Evolutionary conservation across 108 stramenopile species (phyloP).

Genomic region (Skeletonema costatum): DNA sequence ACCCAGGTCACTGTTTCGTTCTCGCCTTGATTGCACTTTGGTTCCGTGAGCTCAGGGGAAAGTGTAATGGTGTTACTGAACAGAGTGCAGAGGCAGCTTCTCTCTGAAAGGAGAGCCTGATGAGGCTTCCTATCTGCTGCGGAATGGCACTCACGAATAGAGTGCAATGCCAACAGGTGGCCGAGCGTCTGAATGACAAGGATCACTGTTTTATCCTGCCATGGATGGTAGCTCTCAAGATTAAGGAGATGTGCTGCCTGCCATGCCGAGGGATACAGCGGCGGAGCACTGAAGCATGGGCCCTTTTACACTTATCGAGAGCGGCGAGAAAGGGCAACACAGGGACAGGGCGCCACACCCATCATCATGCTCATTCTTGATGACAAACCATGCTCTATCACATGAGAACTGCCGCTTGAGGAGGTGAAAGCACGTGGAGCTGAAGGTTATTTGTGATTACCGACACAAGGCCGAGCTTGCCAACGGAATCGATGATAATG

Average conservation of each 20-base stretch:
- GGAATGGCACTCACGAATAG: slow-evolving; percentile 96
- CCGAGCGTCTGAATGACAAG: slow-evolving; percentile 80
- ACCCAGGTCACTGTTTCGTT: slow-evolving; percentile 99
- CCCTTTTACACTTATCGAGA: slow-evolving; percentile 96
- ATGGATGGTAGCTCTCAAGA: slow-evolving; percentile 97
- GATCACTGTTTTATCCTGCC: slow-evolving; percentile 96
- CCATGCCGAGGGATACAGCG: slow-evolving; percentile 99
- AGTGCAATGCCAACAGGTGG: slow-evolving; percentile 84
- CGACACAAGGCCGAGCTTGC: slow-evolving; percentile 86
- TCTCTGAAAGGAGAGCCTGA: slow-evolving; percentile 91
- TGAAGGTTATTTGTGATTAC: slow-evolving; percentile 94
- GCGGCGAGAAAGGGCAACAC: slow-evolving; percentile 77
- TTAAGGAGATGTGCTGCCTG: slow-evolving; percentile 98
- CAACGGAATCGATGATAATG: slow-evolving; percentile 78
- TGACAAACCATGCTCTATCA: slow-evolving; percentile 94
- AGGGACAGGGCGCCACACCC: slow-evolving; percentile 89
- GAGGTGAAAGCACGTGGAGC: slow-evolving; percentile 96
- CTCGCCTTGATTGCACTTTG: slow-evolving; percentile 93
- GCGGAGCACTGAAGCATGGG: slow-evolving; percentile 99
- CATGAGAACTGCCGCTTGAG: slow-evolving; percentile 91
- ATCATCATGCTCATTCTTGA: slow-evolving; percentile 97
- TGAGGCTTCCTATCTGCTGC: slow-evolving; percentile 96
- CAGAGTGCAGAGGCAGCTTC: slow-evolving; percentile 58
- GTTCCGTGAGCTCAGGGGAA: slow-evolving; percentile 87
- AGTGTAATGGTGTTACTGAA: slow-evolving; percentile 55